These are phyloP conservation scores for Chlamydomonas sp. DNA, from an alignment of 139 green algal genomes.

Conservation along the genomic window DNA sequence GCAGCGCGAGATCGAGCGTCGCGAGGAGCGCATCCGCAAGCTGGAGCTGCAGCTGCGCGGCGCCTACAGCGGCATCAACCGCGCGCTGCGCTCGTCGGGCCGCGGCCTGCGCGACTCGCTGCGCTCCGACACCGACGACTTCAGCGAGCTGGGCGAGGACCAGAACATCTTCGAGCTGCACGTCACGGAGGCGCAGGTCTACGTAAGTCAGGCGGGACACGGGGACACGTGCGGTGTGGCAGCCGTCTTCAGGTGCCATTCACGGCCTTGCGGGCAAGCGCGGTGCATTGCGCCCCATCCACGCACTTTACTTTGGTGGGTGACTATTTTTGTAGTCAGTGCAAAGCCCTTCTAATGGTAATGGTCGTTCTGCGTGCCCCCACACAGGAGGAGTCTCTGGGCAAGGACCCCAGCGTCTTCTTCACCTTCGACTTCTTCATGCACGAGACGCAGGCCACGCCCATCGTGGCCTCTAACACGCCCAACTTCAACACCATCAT, in stretches of 20 bases:
- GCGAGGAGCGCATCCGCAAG: conserved; percentile 59
- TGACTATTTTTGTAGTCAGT: background rate
- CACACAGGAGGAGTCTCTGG: conserved; percentile 50
- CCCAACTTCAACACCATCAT: conserved; percentile 57
- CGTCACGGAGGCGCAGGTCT: conserved; percentile 51
- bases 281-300: too few species aligned
- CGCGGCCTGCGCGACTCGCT: conserved; percentile 42
- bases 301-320: too few species aligned
- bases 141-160: conserved; percentile 52
- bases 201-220: conserved; percentile 32
- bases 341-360: background rate
- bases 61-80: conserved; percentile 57
- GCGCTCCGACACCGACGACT: conserved; percentile 48
- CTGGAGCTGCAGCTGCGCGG: conserved; percentile 63
- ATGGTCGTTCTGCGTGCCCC: background rate
- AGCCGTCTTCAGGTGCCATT: too few species aligned
- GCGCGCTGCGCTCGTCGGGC: conserved; percentile 37
- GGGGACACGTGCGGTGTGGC: too few species aligned
- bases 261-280: background rate
- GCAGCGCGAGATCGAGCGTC: conserved; percentile 51
- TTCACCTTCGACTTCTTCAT: conserved; percentile 68
- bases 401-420: conserved; percentile 60
- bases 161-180: conserved; percentile 67
- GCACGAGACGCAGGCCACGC: conserved; percentile 65
- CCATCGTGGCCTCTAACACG: conserved; percentile 52